Evolutionary conservation across 1,139 yeast genomes (phyloP), one percentile per base, ranked within the genome.

Genomic region (Zygosaccharomyces pseudobailii): DNA sequence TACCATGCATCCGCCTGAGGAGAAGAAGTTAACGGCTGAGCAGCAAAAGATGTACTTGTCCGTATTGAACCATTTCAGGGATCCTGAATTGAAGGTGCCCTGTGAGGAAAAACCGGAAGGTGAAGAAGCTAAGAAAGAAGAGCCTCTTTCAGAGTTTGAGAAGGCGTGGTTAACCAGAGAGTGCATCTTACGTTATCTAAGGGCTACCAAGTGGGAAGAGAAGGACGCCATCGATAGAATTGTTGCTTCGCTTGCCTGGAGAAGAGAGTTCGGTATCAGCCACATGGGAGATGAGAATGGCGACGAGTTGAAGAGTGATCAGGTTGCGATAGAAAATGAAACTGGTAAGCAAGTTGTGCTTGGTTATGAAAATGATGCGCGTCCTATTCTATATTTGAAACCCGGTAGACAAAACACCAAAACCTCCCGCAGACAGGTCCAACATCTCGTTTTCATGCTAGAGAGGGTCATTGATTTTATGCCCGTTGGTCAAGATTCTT

Each of bases 321-420:
- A 78, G 36, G 85, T 87, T 1, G 75, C 77, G 5, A 73, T 71
- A 1, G 97, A 90, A 69, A 85, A 85, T 65, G 82, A 76, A 60
- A 83, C 95, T 0, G 98, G 98, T 40, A 92, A 92, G 65, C 86
- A 90, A 62, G 81, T 90, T 33, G 80, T 89, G 50, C 70, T 92
- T 34, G 98, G 98, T 8, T 92, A 76, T 62, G 98, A 92, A 63
- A 83, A 84, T 57, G 90, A 85, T 57, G 79, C 84, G 49, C 76
- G 98, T 59, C 97, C 98, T 1, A 88, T 96, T 60, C 71, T 92
- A 38, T 90, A 88, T 63, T 74, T 92, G 59, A 81, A 88, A 63
- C 94, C 95, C 5, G 97, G 97, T 13, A 80, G 94, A 63, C 97
- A 92, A 65, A 92, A 92, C 68, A 92, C 98, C 10, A 80, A 87